Base-by-base conservation (phyloP, 140 eudicot genomes). In the Erigeron philadelphicus region DNA sequence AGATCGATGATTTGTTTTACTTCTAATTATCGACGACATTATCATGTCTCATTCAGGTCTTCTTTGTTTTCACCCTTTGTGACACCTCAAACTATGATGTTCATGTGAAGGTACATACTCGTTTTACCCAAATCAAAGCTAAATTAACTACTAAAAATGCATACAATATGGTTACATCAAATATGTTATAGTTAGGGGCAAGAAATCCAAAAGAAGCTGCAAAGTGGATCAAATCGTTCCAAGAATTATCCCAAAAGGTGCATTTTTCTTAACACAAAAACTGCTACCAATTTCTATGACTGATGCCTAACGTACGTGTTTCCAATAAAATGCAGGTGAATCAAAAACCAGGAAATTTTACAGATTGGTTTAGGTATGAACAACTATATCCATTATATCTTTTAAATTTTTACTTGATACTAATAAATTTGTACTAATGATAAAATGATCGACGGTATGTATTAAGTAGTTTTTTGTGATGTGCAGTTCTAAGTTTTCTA, bases 161-260 rank as follows among this genome's bases (percentile, higher is more conserved):
- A 41, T 46, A 59, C 56, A 10, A 10, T 16, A 44, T 65, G 54
- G 19, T 38, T 40, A 66, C 31, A 11, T 61, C 53, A 53, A 1
- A 4, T 40, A 38, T 61, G 68, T 44, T 71, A 35, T 82, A 84
- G 95, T 80, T 87, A 72, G 95, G 95, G 75, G 95, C 90, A 64
- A 80, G 67, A 68, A 84, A 79, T 79, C 84, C 84, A 31, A 84
- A 84, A 54, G 90, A 87, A 75, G 88, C 88, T 52, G 87, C 90
- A 58, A 70, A 73, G 66, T 87, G 95, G 95, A 80, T 87, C 57
- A 84, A 76, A 50, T 75, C 83, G 18, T 67, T 87, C 19, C 78
- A 72, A 55, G 86, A 81, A 17, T 61, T 84, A 46, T 76, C 80
- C 53, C 68, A 73, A 53, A 79, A 81, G 90, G 89, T 81, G 6